These are phyloP conservation scores for Lichtheimia corymbifera DNA, from an alignment of 371 early-diverging fungal species.

Conservation along the genomic window DNA sequence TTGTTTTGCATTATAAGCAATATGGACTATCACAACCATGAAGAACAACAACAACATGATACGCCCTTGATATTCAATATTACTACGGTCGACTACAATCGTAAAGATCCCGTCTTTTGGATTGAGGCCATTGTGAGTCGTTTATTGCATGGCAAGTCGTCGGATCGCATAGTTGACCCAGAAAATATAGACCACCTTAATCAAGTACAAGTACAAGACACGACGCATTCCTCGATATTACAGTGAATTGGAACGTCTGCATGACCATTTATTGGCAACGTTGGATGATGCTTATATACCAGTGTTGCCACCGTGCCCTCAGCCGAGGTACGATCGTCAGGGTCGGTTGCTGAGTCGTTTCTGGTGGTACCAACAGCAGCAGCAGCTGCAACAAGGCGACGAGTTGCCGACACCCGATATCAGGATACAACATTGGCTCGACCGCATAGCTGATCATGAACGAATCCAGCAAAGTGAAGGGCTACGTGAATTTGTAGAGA, in stretches of 20 bases:
- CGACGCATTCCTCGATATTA: slow-evolving; percentile 47
- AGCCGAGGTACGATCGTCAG: slow-evolving; percentile 33
- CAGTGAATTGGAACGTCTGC: slow-evolving; percentile 39
- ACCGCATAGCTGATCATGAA: slow-evolving; percentile 36
- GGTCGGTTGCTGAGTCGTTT: slow-evolving; percentile 27
- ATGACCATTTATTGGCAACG: slow-evolving; percentile 27
- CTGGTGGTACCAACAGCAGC: slow-evolving; percentile 34
- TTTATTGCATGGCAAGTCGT: neutral
- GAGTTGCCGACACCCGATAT: slow-evolving; percentile 13
- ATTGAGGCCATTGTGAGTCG: slow-evolving; percentile 38
- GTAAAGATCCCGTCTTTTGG: slow-evolving; percentile 56
- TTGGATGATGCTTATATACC: slow-evolving; percentile 42
- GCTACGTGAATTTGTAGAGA: slow-evolving; percentile 48
- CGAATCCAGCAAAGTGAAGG: slow-evolving; percentile 37
- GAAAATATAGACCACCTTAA: slow-evolving; percentile 30
- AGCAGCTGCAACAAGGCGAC: neutral
- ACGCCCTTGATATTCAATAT: slow-evolving; percentile 19
- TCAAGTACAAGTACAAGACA: slow-evolving; percentile 41
- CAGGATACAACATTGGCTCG: slow-evolving; percentile 39
- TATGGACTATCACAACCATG: too few relatives aligned
- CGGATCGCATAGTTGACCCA: too few relatives aligned
- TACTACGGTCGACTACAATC: slow-evolving; percentile 45
- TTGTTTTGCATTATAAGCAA: too few relatives aligned
- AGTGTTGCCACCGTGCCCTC: slow-evolving; percentile 37
- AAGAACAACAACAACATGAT: neutral